These are phyloP conservation scores for Barbatosphaeria neglecta DNA, from an alignment of 495 filamentous ascomycete species.

Conservation along the genomic window DNA sequence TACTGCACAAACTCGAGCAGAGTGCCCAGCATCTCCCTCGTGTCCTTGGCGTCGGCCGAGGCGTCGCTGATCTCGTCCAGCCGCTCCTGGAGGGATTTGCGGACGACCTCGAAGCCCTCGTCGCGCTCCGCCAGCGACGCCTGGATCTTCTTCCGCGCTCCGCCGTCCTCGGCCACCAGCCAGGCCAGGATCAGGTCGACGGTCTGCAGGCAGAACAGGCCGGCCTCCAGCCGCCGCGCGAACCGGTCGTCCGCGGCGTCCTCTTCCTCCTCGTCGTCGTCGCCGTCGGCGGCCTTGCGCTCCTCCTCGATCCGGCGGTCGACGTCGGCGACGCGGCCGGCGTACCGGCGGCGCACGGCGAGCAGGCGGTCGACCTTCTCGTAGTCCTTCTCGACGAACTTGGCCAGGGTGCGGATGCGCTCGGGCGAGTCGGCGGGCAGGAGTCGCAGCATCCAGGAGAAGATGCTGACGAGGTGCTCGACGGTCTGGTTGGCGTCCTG, in stretches of 20 bases:
- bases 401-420: slow-evolving; percentile 78
- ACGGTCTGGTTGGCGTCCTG: slow-evolving; percentile 58
- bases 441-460: slow-evolving; percentile 69
- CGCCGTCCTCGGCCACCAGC: slow-evolving; percentile 84
- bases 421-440: slow-evolving; percentile 66
- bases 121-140: slow-evolving; percentile 55
- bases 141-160: slow-evolving; percentile 55
- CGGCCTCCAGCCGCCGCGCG: slow-evolving; percentile 73
- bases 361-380: slow-evolving; percentile 66
- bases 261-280: slow-evolving; percentile 54
- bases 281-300: slow-evolving; percentile 15
- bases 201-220: slow-evolving; percentile 75
- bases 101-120: slow-evolving; percentile 50
- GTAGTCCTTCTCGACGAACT: slow-evolving; percentile 93
- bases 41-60: slow-evolving; percentile 45
- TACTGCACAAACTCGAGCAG: slow-evolving; percentile 48
- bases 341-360: slow-evolving; percentile 60
- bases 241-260: slow-evolving; percentile 56
- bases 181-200: slow-evolving; percentile 85
- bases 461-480: slow-evolving; percentile 84
- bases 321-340: slow-evolving; percentile 47
- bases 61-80: slow-evolving; percentile 48
- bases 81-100: slow-evolving; percentile 57
- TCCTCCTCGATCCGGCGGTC: slow-evolving; percentile 59
- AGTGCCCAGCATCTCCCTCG: slow-evolving; percentile 59